Percentiles rank a stretch among this genome's conserved stretches.
phyloP scores from a whole-genome alignment of 441 rosid genomes.

The Geranium incanum region DNA sequence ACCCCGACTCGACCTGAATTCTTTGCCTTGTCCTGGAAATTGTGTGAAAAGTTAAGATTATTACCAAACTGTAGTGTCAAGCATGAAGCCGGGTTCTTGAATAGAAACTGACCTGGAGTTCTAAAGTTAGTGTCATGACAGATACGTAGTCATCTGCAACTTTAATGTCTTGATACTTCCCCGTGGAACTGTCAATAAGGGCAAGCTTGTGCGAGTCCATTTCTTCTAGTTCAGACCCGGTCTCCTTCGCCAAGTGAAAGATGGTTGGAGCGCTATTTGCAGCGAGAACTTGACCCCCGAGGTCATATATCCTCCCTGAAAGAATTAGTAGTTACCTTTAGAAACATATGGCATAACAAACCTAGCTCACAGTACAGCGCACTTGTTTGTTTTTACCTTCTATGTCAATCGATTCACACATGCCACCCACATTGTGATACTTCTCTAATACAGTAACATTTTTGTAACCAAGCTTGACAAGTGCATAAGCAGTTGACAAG shows the following conservation, averaged over 20 bases:
- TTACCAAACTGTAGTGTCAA: not conserved
- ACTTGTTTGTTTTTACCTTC: slow-evolving; percentile 36
- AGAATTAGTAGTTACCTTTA: not conserved
- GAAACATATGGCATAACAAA: not conserved
- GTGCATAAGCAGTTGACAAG: slow-evolving; percentile 56
- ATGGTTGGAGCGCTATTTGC: slow-evolving; percentile 60
- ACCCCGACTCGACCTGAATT: slow-evolving; percentile 46
- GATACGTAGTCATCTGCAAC: slow-evolving; percentile 65
- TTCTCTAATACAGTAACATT: slow-evolving; percentile 54
- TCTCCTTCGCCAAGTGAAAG: slow-evolving; percentile 56
- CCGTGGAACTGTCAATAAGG: slow-evolving; percentile 44
- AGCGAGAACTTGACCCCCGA: slow-evolving; percentile 74
- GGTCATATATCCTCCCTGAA: slow-evolving; percentile 53
- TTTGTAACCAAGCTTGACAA: slow-evolving; percentile 47
- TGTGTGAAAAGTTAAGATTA: slow-evolving; percentile 7
- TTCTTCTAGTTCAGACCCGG: slow-evolving; percentile 46
- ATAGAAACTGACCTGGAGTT: slow-evolving; percentile 44
- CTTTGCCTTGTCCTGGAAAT: slow-evolving; percentile 49
- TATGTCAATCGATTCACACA: slow-evolving; percentile 67
- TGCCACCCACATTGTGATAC: slow-evolving; percentile 55
- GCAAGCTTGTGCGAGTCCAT: slow-evolving; percentile 69
- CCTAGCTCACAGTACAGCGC: not conserved
- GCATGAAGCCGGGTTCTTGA: not conserved
- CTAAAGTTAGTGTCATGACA: slow-evolving; percentile 47
- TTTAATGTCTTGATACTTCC: slow-evolving; percentile 42